Evolutionary conservation across 805 yeast species (phyloP), one percentile per base, ranked within the genome.

Genomic region (Blastobotrys chiropterorum): DNA sequence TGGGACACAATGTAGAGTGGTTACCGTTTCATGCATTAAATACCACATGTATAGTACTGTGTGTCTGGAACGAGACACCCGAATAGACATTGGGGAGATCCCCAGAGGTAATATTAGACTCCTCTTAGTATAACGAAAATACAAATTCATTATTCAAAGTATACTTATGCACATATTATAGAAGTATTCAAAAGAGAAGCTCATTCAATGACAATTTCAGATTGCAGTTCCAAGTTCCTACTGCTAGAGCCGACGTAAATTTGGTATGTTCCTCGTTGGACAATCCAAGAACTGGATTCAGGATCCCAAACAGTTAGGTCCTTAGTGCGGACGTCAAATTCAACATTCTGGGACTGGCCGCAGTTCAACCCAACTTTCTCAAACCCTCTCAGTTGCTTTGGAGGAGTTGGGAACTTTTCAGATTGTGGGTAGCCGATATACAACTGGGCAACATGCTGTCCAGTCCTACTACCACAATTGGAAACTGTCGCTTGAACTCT

Each of bases 251-350:
- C 77, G 40, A 80, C 70, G 54, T 72, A 79, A 6, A 81, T 65
- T 53, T 72, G 73, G 65, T 79, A 81, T 2, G 73, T 69, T 1
- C 85, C 86, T 8, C 78, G 75, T 56, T 74, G 79, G 40, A 80
- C 74, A 20, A 78, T 67, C 85, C 86, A 81, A 56, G 79, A 77
- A 60, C 79, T 82, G 13, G 74, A 70, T 16, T 62, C 70, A 0
- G 77, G 68, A 59, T 80, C 83, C 84, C 84, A 81, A 20, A 75
- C 68, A 51, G 81, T 72, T 54, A 81, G 66, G 62, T 81, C 85
- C 51, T 82, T 70, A 60, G 78, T 73, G 52, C 71, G 63, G 15
- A 81, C 65, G 46, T 72, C 70, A 56, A 80, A 80, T 14, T 59
- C 61, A 4, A 77, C 69, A 16, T 62, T 61, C 1, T 64, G 66